A percentile compares a stretch with the other conserved stretches of the same genome.
Conservation (phyloP, 176 grass and related monocot genomes). For the Coix lacrymajobi region DNA sequence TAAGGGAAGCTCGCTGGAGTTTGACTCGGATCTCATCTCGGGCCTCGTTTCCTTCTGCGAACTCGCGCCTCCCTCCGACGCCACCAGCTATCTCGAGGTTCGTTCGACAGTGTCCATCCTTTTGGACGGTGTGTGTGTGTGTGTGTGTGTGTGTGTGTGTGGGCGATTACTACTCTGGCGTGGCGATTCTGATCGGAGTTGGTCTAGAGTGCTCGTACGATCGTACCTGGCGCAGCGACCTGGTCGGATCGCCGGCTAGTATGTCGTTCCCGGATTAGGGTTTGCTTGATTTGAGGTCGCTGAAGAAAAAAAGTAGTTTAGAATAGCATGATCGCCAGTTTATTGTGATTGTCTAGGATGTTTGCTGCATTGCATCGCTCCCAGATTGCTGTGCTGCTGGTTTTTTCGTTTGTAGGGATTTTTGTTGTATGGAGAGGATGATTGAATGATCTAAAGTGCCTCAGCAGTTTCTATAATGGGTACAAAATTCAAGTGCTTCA, state of each 20-base stretch:
- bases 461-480: neutral
- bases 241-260: conserved; percentile 15
- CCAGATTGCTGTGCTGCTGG: neutral
- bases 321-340: neutral
- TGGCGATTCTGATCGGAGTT: conserved; percentile 3
- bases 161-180: neutral
- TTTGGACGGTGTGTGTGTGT: neutral
- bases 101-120: conserved; percentile 1
- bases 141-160: too few species aligned
- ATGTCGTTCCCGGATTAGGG: conserved; percentile 1
- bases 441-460: neutral
- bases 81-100: conserved; percentile 84
- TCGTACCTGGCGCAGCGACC: neutral
- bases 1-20: conserved; percentile 41
- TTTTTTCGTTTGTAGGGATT: neutral
- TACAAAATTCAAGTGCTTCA: neutral
- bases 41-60: conserved; percentile 98
- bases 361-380: neutral
- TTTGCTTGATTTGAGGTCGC: conserved; percentile 15
- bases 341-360: neutral
- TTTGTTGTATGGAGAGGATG: neutral
- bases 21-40: conserved; percentile 81
- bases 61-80: conserved; percentile 80
- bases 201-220: neutral
- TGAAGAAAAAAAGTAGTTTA: neutral